phyloP scores from a whole-genome alignment of 2,329 filamentous ascomycete species.

The Pseudogymnoascus sp. region DNA sequence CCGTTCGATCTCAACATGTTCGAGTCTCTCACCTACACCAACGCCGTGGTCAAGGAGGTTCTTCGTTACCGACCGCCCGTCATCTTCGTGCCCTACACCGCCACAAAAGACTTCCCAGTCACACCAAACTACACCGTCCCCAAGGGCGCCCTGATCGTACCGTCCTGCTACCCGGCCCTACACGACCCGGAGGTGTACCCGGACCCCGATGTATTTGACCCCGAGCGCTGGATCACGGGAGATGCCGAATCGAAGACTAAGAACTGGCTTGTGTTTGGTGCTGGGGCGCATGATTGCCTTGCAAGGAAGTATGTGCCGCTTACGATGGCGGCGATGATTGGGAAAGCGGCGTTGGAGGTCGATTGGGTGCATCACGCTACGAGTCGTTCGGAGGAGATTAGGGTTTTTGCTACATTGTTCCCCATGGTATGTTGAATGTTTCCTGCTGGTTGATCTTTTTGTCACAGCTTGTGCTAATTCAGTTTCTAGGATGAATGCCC shows the following conservation, averaged over 20 bases:
- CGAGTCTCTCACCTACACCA: conserved; percentile 43
- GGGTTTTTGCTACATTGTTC: not conserved
- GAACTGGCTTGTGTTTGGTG: conserved; percentile 47
- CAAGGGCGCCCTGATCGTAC: conserved; percentile 41
- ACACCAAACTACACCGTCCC: conserved; percentile 41
- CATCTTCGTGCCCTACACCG: conserved; percentile 46
- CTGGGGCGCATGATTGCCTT: conserved; percentile 43
- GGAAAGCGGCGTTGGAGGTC: conserved; percentile 41
- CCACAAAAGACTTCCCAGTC: conserved; percentile 39
- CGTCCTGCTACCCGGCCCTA: conserved; percentile 43
- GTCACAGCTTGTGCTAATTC: not conserved
- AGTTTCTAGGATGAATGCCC: not conserved
- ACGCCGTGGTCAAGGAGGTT: conserved; percentile 45
- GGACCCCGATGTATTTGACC: conserved; percentile 39
- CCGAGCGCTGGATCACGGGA: conserved; percentile 44
- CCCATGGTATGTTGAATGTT: not conserved
- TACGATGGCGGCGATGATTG: conserved; percentile 44
- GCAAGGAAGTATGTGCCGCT: conserved; percentile 42
- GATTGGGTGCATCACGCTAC: conserved; percentile 45
- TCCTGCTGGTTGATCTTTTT: not conserved
- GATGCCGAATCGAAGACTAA: conserved; percentile 42
- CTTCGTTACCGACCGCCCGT: conserved; percentile 45
- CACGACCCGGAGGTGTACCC: conserved; percentile 42
- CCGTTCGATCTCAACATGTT: conserved; percentile 39
- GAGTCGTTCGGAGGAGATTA: conserved; percentile 39